phyloP scores from a whole-genome alignment of 495 filamentous ascomycete species.

The Opeltia flavorubescens region DNA sequence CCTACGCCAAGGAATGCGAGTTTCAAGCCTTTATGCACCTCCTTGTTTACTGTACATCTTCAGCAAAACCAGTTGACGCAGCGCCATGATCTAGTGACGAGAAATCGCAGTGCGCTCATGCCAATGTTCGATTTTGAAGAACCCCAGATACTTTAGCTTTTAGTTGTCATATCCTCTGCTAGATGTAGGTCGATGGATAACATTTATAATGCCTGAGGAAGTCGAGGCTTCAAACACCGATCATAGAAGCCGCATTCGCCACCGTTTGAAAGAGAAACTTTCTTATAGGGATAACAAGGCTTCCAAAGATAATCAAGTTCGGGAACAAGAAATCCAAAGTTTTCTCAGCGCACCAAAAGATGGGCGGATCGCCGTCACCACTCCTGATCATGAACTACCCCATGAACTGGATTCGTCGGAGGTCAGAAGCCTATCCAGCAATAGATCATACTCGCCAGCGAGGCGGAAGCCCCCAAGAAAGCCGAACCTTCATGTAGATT shows the following conservation, averaged over 20 bases:
- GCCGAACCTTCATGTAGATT: constrained; percentile 59
- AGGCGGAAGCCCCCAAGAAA: constrained; percentile 25
- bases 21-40: too few relatives aligned
- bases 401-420: too few relatives aligned
- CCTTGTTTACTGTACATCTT: too few relatives aligned
- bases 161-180: too few relatives aligned
- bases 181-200: too few relatives aligned
- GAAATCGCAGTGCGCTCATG: too few relatives aligned
- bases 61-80: too few relatives aligned
- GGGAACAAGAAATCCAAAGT: constrained; percentile 31
- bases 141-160: too few relatives aligned
- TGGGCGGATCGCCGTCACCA: constrained; percentile 12
- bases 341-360: constrained; percentile 20
- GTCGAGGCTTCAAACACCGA: background rate
- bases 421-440: constrained; percentile 2
- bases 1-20: too few relatives aligned
- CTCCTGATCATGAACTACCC: too few relatives aligned
- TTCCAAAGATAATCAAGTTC: background rate
- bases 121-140: too few relatives aligned
- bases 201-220: background rate
- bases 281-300: constrained; percentile 26
- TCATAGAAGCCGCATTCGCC: constrained; percentile 4
- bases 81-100: too few relatives aligned
- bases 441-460: constrained; percentile 14
- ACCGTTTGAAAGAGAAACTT: constrained; percentile 34